A percentile compares a stretch with the other conserved stretches of the same genome.
Evolutionary conservation across 495 filamentous ascomycete genomes (phyloP).

Genomic region (Xylaria intraflava): DNA sequence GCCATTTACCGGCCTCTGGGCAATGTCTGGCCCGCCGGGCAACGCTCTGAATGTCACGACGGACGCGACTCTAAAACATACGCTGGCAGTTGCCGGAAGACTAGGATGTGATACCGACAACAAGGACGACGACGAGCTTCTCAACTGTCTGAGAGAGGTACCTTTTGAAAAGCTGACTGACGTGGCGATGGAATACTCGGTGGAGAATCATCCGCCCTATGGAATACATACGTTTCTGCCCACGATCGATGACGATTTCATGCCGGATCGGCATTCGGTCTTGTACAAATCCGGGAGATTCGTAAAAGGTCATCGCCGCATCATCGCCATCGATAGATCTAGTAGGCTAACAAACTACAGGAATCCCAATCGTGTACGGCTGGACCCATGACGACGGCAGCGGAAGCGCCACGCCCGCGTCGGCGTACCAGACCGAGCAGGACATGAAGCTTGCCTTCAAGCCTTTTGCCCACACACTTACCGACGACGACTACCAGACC

Average conservation of each 20-base stretch:
- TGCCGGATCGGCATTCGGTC: slow-evolving; percentile 17
- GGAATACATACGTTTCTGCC: slow-evolving; percentile 26
- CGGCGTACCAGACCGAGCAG: slow-evolving; percentile 11
- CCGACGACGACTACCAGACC: slow-evolving; percentile 10
- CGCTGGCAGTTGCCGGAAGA: slow-evolving; percentile 23
- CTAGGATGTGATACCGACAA: slow-evolving; percentile 14
- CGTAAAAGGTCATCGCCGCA: slow-evolving; percentile 26
- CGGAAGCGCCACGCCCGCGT: slow-evolving; percentile 14
- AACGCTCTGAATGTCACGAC: slow-evolving; percentile 36
- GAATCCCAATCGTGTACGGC: slow-evolving; percentile 24
- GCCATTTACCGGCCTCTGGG: slow-evolving; percentile 29
- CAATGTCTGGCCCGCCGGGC: slow-evolving; percentile 40
- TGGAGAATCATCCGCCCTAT: slow-evolving; percentile 16
- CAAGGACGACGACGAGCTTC: slow-evolving; percentile 16
- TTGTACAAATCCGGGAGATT: slow-evolving; percentile 21
- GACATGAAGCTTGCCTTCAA: slow-evolving; percentile 15
- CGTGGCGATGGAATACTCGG: slow-evolving; percentile 17
- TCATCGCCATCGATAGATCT: no score
- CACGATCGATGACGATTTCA: slow-evolving; percentile 24
- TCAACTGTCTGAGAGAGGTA: slow-evolving; percentile 29
- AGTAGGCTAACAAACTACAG: no score
- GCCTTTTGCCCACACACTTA: slow-evolving; percentile 12
- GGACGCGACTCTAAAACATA: slow-evolving; percentile 30
- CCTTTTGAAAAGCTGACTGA: slow-evolving; percentile 28
- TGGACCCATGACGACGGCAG: slow-evolving; percentile 30